phyloP scores from a whole-genome alignment of 2,329 filamentous ascomycete species.

The Magnaporthiopsis rhizophila region DNA sequence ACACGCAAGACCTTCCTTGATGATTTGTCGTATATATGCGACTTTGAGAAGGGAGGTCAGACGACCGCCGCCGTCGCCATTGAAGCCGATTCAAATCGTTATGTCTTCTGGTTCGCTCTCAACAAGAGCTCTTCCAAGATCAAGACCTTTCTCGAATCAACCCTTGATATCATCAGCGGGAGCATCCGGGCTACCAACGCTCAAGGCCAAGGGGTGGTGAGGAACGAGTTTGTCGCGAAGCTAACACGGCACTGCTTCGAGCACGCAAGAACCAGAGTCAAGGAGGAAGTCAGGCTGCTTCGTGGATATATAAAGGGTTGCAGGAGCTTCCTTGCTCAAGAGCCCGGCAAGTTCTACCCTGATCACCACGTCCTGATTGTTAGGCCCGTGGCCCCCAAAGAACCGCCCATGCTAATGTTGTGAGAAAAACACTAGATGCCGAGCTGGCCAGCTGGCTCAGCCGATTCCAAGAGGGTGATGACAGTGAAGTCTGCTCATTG shows the following conservation, averaged over 20 bases:
- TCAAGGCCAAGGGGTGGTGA: neutral
- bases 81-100: conserved; percentile 23
- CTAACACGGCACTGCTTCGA: neutral
- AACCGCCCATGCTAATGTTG: neutral
- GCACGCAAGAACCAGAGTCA: neutral
- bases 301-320: neutral
- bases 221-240: neutral
- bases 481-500: neutral
- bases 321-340: neutral
- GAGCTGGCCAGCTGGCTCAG: neutral
- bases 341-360: neutral
- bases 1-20: conserved; percentile 24
- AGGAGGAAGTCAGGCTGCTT: neutral
- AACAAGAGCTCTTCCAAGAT: conserved; percentile 23
- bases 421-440: neutral
- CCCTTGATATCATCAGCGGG: conserved; percentile 14
- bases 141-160: conserved; percentile 20
- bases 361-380: too few relatives aligned
- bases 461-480: neutral
- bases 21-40: conserved; percentile 36
- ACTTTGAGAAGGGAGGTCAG: conserved; percentile 35
- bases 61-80: conserved; percentile 37
- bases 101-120: conserved; percentile 35
- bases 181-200: neutral
- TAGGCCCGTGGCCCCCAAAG: too few relatives aligned